Base-by-base conservation (phyloP, 2,329 filamentous ascomycete genomes). In the Dothideomycetes sp. region DNA sequence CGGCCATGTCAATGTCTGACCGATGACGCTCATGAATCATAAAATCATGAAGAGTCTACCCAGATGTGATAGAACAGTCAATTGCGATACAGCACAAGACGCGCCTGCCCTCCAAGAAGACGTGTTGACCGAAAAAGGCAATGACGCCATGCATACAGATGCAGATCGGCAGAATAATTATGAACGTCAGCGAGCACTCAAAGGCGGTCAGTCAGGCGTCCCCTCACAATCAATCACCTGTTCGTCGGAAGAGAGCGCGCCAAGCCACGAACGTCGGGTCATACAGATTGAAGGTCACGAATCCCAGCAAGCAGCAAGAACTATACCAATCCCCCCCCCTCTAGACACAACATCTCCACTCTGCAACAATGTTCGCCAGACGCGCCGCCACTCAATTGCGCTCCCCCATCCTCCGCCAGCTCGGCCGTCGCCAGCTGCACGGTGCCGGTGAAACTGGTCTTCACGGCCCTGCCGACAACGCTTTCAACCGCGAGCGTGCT, bases 401-500 rank as follows among this genome's bases (percentile, higher is more conserved):
- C 28, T 48, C 55, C 12, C 52, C 51, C 7, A 49, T 51, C 28
- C 39, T 58, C 33, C 56, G 56, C 49, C 54, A 53, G 32, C 27
- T 51, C 40, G 42, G 30, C 45, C 38, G 43, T 38, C 43, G 41
- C 33, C 30, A 45, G 28, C 33, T 47, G 29, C 42, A 40, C 48
- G 51, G 46, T 44, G 46, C 40, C 37, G 51, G 43, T 45, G 49
- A 47, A 40, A 45, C 47, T 34, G 49, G 49, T 18, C 48, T 84
- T 55, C 57, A 63, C 33, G 78, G 80, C 56, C 62, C 72, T 44
- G 71, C 73, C 63, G 84, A 94, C 70, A 96, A 94, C 69, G 78
- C 80, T 59, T 98, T 96, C 76, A 81, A 93, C 73, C 80, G 82
- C 58, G 91, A 98, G 76, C 80, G 91, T 63, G 73, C 79, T 63